Evolutionary conservation across 139 green algal genomes (phyloP).

Genomic region (Picochlorum sp.): DNA sequence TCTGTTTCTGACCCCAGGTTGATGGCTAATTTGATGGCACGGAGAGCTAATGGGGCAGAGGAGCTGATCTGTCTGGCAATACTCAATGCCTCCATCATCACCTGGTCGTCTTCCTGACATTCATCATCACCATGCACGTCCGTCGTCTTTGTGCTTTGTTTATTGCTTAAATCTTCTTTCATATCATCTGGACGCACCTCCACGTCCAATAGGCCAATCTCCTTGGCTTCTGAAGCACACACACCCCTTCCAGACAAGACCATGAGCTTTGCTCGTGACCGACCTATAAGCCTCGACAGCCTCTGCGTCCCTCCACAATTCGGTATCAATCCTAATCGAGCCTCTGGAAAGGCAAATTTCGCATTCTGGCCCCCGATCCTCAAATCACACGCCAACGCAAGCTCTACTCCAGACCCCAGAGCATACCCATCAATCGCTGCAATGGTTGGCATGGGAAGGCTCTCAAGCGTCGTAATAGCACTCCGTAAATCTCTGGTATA

Average conservation of each 20-base stretch:
- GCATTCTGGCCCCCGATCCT: conserved; percentile 37
- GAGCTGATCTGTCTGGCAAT: conserved; percentile 34
- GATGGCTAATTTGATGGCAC: conserved; percentile 71
- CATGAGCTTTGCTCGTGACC: conserved; percentile 63
- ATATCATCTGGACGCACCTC: no score
- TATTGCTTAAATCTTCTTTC: no score
- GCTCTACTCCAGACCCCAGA: conserved; percentile 71
- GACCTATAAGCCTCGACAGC: conserved; percentile 64
- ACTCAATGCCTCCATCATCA: conserved; percentile 32
- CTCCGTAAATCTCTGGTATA: conserved; percentile 60
- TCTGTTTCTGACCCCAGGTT: conserved; percentile 50
- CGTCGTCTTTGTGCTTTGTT: no score
- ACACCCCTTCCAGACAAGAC: conserved; percentile 62
- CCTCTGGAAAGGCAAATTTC: conserved; percentile 58
- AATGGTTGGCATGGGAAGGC: conserved; percentile 37
- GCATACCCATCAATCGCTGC: conserved; percentile 39
- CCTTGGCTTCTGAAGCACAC: conserved; percentile 27
- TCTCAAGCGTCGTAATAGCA: conserved; percentile 50
- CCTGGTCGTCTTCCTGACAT: conserved; percentile 22
- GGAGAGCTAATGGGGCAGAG: conserved; percentile 56
- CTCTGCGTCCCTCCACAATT: conserved; percentile 74
- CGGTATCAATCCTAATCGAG: conserved; percentile 75
- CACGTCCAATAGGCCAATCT: conserved; percentile 47
- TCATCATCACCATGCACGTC: not conserved
- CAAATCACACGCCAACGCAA: conserved; percentile 76